Percentiles rank a stretch among this genome's conserved stretches.
Evolutionary conservation across 345 rosid species (phyloP).

Genomic region (Heritiera littoralis): DNA sequence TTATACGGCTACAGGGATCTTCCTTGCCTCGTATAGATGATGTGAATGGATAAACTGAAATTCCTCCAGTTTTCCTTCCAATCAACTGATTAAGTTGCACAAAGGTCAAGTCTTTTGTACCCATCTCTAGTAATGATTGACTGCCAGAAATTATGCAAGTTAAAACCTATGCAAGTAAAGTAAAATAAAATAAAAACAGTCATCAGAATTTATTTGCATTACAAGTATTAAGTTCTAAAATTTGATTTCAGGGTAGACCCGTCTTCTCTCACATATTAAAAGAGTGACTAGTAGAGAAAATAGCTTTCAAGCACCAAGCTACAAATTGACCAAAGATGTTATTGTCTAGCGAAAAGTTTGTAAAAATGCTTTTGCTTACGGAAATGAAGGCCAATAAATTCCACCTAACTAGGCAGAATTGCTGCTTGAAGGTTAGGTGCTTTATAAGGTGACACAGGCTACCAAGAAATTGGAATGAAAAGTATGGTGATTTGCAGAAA

Average conservation of each 20-base stretch:
- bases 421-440: not conserved
- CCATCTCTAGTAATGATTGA: slow-evolving; percentile 97
- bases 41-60: slow-evolving; percentile 90
- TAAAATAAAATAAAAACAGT: not conserved
- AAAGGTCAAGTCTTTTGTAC: slow-evolving; percentile 84
- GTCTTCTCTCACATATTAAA: not conserved
- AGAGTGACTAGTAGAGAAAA: not conserved
- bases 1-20: slow-evolving; percentile 78
- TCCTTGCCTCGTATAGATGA: slow-evolving; percentile 76
- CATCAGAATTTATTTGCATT: not conserved
- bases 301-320: not conserved
- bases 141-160: slow-evolving; percentile 41
- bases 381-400: not conserved
- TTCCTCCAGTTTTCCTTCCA: slow-evolving; percentile 99
- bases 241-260: not conserved
- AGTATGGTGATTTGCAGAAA: not conserved
- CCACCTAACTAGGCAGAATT: not conserved
- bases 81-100: slow-evolving; percentile 97
- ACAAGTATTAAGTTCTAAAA: not conserved
- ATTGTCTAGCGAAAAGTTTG: not conserved
- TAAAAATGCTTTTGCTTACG: not conserved
- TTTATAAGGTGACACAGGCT: not conserved
- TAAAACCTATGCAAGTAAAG: slow-evolving; percentile 2
- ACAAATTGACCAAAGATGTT: not conserved
- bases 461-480: not conserved